Conservation (phyloP, 768 basidiomycete genomes). For the Lentinula aciculospora region DNA sequence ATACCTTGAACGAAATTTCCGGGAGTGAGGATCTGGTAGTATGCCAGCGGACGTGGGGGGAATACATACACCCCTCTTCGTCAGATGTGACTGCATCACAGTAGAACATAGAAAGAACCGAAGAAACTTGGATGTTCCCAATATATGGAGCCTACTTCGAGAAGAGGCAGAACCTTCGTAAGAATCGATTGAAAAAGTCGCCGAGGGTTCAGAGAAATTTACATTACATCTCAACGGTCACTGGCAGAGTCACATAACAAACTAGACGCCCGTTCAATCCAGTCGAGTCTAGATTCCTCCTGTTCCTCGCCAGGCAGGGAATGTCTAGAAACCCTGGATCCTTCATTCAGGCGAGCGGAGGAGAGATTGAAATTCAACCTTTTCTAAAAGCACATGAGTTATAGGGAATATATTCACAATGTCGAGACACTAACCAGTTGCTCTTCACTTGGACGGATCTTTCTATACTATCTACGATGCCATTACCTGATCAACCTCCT, state of each 20-base stretch:
- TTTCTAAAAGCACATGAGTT: neutral
- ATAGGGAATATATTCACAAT: too few relatives aligned
- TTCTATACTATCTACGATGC: neutral
- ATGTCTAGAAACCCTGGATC: neutral
- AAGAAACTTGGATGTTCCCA: constrained; percentile 27
- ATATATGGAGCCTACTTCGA: neutral
- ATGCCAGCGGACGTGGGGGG: too few relatives aligned
- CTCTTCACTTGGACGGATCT: neutral
- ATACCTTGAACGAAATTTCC: constrained; percentile 20
- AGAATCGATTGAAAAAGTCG: too few relatives aligned
- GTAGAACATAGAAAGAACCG: constrained; percentile 33
- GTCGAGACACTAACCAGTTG: neutral
- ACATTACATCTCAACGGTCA: too few relatives aligned
- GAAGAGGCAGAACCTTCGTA: too few relatives aligned
- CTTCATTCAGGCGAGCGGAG: neutral
- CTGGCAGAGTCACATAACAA: too few relatives aligned
- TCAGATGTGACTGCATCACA: constrained; percentile 36
- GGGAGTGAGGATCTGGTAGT: too few relatives aligned
- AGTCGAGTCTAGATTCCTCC: too few relatives aligned
- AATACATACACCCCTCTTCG: constrained; percentile 48
- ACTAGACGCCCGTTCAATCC: too few relatives aligned
- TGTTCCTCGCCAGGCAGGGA: neutral
- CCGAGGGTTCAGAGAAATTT: too few relatives aligned
- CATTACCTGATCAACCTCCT: neutral
- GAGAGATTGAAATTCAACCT: neutral